Conservation (phyloP, 495 filamentous ascomycete species). For the Annulohypoxylon moriforme region DNA sequence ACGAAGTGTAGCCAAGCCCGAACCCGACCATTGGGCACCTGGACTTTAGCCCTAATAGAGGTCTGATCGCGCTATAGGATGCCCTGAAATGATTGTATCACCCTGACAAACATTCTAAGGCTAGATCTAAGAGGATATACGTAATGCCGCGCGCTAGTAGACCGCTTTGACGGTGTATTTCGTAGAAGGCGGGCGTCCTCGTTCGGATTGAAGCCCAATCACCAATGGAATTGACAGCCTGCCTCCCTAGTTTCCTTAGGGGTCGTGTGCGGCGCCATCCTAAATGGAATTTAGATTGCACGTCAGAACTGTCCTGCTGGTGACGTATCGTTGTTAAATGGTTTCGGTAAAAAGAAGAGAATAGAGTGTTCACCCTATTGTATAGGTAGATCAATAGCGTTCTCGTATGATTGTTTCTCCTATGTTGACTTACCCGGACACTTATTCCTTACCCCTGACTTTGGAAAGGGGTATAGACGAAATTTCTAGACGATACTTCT, state of each 20-base stretch:
- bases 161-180: neutral
- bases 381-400: constrained; percentile 47
- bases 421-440: too few relatives aligned
- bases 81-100: constrained; percentile 42
- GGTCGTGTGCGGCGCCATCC: constrained; percentile 27
- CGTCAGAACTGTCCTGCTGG: constrained; percentile 53
- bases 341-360: constrained; percentile 52
- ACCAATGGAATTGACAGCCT: neutral
- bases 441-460: too few relatives aligned
- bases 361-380: constrained; percentile 49
- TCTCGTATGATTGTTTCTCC: too few relatives aligned
- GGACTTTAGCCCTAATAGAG: constrained; percentile 29
- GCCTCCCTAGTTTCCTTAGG: neutral
- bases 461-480: too few relatives aligned
- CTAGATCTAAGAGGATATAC: constrained; percentile 16
- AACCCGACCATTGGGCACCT: constrained; percentile 46
- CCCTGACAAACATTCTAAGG: constrained; percentile 36
- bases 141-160: neutral
- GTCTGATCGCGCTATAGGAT: constrained; percentile 37
- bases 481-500: too few relatives aligned
- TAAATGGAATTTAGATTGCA: constrained; percentile 42
- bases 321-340: constrained; percentile 22
- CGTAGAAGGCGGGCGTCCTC: neutral
- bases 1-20: constrained; percentile 51
- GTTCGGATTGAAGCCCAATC: too few relatives aligned